A percentile compares a stretch with the other conserved stretches of the same genome.
Conservation (phyloP, 495 filamentous ascomycete species). For the Aspergillus funiculosus region DNA sequence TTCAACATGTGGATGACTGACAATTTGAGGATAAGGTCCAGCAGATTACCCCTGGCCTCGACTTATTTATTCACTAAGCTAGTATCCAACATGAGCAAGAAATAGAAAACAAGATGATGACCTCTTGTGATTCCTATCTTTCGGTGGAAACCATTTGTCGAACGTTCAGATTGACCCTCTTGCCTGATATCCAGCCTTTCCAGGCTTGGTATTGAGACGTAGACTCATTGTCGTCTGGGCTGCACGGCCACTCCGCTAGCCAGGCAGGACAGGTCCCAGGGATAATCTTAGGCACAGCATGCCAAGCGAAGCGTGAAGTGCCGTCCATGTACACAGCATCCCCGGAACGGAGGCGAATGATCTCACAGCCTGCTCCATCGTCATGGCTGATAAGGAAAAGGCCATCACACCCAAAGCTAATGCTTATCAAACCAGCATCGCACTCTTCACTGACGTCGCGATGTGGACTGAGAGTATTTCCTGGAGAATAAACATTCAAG, state of each 20-base stretch:
- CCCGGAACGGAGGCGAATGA: conserved; percentile 67
- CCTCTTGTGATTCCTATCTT: background rate
- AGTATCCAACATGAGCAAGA: too few species aligned
- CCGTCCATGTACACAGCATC: conserved; percentile 80
- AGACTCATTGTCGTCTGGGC: conserved; percentile 21
- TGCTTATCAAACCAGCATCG: conserved; percentile 66
- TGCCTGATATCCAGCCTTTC: conserved; percentile 79
- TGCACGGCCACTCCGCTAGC: conserved; percentile 69
- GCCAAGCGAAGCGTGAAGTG: conserved; percentile 80
- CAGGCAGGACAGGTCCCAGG: conserved; percentile 68
- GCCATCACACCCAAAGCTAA: conserved; percentile 84
- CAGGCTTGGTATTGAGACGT: conserved; percentile 51
- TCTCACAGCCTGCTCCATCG: conserved; percentile 42
- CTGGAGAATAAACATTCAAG: conserved; percentile 81
- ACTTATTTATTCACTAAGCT: too few species aligned
- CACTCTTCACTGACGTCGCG: conserved; percentile 83
- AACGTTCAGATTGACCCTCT: conserved; percentile 86
- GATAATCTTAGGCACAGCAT: conserved; percentile 81
- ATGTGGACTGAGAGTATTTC: conserved; percentile 82
- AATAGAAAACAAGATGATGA: background rate
- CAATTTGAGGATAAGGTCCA: too few species aligned
- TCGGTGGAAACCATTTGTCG: conserved; percentile 63
- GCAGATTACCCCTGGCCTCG: too few species aligned
- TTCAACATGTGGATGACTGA: too few species aligned
- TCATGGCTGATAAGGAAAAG: conserved; percentile 57